Conservation (phyloP, 2,329 filamentous ascomycete genomes). For the Aspergillus ustus region DNA sequence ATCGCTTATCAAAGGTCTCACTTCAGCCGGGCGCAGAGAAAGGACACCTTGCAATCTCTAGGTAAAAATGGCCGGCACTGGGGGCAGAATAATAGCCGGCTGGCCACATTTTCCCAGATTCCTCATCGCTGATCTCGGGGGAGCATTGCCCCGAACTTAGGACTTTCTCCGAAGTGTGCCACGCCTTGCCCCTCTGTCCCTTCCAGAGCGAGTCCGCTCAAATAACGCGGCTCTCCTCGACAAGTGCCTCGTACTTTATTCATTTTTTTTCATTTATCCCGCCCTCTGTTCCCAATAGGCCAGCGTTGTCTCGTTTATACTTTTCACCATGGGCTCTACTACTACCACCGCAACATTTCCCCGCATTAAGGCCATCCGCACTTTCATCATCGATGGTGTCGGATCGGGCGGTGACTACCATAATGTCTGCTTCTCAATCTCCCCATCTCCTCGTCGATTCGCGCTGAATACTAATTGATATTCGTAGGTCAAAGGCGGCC, state of each 20-base stretch:
- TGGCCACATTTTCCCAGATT: conserved; percentile 2
- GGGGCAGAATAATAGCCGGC: conserved; percentile 3
- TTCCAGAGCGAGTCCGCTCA: conserved; percentile 18
- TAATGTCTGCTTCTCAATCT: conserved; percentile 69
- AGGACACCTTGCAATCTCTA: neutral
- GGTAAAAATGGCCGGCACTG: neutral
- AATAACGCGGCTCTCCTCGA: conserved; percentile 23
- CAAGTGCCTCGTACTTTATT: conserved; percentile 18
- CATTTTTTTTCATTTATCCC: conserved; percentile 15
- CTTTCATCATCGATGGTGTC: conserved; percentile 52
- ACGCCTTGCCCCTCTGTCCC: conserved; percentile 12
- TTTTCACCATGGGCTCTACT: conserved; percentile 36
- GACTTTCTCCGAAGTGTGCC: conserved; percentile 16
- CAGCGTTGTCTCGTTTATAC: conserved; percentile 4
- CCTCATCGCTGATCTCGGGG: conserved; percentile 28
- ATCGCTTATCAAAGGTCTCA: neutral
- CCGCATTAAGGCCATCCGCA: conserved; percentile 51
- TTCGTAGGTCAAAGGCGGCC: conserved; percentile 51
- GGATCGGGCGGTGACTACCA: conserved; percentile 69
- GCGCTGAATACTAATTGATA: neutral
- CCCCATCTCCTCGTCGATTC: neutral
- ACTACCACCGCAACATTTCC: conserved; percentile 40
- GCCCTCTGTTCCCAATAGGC: neutral
- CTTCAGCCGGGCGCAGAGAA: neutral
- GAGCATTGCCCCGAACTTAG: conserved; percentile 36